Evolutionary conservation across 164 flowering plant genomes (phyloP).

Genomic region (Liquidambar formosana): DNA sequence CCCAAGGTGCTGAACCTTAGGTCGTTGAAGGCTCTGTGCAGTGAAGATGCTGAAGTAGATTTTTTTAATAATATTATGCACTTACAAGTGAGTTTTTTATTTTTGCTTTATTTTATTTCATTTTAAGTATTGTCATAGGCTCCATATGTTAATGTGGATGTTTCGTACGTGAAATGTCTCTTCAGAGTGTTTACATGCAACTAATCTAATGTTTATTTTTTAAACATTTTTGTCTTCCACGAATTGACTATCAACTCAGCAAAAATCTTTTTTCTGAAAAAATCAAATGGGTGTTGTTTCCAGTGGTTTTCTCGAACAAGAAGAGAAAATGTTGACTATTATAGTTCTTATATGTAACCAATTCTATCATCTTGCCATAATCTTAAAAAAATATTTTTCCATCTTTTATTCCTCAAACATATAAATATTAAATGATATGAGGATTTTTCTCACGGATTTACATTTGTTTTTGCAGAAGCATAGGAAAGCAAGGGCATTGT

Average conservation of each 20-base stretch:
- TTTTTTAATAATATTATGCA: constrained; percentile 89
- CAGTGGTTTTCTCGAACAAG: background rate
- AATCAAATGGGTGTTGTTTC: background rate
- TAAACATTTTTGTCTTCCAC: background rate
- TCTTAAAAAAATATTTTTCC: background rate
- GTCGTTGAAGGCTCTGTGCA: constrained; percentile 55
- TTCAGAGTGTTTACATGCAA: background rate
- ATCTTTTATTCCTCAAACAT: background rate
- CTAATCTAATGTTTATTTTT: background rate
- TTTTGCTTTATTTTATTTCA: no score
- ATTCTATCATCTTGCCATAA: background rate
- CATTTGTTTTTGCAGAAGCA: constrained; percentile 54
- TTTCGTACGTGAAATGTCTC: background rate
- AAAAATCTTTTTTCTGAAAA: background rate
- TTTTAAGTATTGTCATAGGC: no score
- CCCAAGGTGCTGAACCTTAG: constrained; percentile 49
- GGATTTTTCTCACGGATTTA: background rate
- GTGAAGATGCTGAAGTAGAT: constrained; percentile 82
- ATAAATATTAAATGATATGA: no score
- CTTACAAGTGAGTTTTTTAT: constrained; percentile 57
- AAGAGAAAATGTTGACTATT: background rate
- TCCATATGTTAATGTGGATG: background rate
- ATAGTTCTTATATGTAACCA: background rate
- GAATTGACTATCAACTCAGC: background rate
- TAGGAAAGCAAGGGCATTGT: constrained; percentile 78